Percentiles rank a stretch among this genome's conserved stretches.
Evolutionary conservation across 768 basidiomycete species (phyloP).

Genomic region (Tulasnella sp.): DNA sequence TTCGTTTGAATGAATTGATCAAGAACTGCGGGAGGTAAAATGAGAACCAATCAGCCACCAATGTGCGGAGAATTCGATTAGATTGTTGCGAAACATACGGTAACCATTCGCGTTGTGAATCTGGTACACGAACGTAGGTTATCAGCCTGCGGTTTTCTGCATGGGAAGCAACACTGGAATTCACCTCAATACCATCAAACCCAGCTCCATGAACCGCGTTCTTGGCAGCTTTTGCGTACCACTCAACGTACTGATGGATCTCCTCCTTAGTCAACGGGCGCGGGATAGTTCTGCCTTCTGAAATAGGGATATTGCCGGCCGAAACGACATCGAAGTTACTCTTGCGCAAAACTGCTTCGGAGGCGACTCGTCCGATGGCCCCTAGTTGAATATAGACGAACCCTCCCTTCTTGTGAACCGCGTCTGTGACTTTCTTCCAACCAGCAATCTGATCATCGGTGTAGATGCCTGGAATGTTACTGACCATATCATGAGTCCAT

Average conservation of each 20-base stretch:
- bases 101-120: constrained; percentile 8
- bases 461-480: constrained; percentile 27
- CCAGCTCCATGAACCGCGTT: constrained; percentile 27
- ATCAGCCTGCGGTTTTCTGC: too few relatives aligned
- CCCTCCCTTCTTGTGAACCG: constrained; percentile 26
- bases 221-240: constrained; percentile 24
- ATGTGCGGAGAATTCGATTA: background rate
- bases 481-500: background rate
- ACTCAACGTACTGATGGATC: constrained; percentile 21
- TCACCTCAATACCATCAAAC: constrained; percentile 30
- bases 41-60: constrained; percentile 8
- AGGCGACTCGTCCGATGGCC: constrained; percentile 26
- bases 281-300: background rate
- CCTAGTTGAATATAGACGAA: constrained; percentile 29
- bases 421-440: constrained; percentile 28
- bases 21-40: constrained; percentile 21
- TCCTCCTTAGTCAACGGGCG: constrained; percentile 22
- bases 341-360: background rate
- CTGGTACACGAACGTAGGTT: background rate
- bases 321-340: constrained; percentile 15
- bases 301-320: background rate
- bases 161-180: too few relatives aligned
- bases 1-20: constrained; percentile 26
- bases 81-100: background rate
- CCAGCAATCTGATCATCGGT: constrained; percentile 26